Evolutionary conservation across 345 rosid species (phyloP).

Genomic region (Lagerstroemia speciosa): DNA sequence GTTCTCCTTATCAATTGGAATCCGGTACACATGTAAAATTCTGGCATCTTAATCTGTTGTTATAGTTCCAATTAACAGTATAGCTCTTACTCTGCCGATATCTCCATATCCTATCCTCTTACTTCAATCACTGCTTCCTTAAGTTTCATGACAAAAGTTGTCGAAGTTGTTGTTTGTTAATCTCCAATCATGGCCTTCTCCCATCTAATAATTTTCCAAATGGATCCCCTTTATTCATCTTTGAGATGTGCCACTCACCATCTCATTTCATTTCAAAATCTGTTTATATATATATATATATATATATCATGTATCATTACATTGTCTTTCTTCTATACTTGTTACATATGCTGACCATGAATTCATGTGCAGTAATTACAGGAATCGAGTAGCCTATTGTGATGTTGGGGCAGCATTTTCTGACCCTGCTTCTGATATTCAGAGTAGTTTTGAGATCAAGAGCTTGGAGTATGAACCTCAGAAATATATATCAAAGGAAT

Average conservation of each 20-base stretch:
- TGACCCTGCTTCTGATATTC: slow-evolving; percentile 38
- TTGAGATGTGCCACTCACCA: background rate
- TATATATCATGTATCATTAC: background rate
- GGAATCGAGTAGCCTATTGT: slow-evolving; percentile 66
- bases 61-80: too few relatives aligned
- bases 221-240: background rate
- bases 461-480: slow-evolving; percentile 35
- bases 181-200: background rate
- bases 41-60: too few relatives aligned
- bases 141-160: background rate
- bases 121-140: too few relatives aligned
- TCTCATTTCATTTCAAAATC: background rate
- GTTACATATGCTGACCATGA: slow-evolving; percentile 6
- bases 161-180: background rate
- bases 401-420: slow-evolving; percentile 67
- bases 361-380: slow-evolving; percentile 35
- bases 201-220: background rate
- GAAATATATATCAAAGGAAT: slow-evolving; percentile 51
- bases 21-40: background rate
- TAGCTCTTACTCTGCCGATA: too few relatives aligned
- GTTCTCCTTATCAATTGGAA: background rate
- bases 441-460: slow-evolving; percentile 26
- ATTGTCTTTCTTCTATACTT: background rate
- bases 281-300: background rate
- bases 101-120: too few relatives aligned